Percentiles rank a stretch among this genome's conserved stretches.
Evolutionary conservation across 495 filamentous ascomycete species (phyloP).

Genomic region (Cenococcum geophilum): DNA sequence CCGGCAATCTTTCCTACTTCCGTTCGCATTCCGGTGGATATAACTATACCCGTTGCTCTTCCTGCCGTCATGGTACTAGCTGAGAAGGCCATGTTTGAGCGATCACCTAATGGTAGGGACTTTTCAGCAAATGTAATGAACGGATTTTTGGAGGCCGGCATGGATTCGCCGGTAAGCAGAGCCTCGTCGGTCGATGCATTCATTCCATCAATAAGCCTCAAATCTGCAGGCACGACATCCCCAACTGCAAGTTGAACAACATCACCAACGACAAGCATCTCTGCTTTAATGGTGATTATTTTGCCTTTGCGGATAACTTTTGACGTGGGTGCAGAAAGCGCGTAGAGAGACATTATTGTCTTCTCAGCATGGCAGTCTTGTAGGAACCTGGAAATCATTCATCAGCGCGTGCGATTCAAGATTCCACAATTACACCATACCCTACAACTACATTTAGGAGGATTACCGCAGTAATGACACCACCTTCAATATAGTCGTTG

Average conservation of each 20-base stretch:
- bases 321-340: constrained; percentile 71
- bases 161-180: constrained; percentile 67
- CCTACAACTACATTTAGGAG: constrained; percentile 68
- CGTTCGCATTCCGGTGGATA: constrained; percentile 61
- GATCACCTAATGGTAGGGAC: constrained; percentile 56
- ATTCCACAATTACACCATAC: constrained; percentile 24
- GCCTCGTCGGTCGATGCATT: constrained; percentile 68
- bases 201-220: constrained; percentile 56
- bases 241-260: constrained; percentile 58
- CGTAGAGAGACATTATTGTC: constrained; percentile 71
- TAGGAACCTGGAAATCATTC: constrained; percentile 47
- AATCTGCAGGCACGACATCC: constrained; percentile 63
- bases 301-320: constrained; percentile 67
- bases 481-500: constrained; percentile 29
- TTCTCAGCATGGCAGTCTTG: constrained; percentile 82
- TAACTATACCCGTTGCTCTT: constrained; percentile 57
- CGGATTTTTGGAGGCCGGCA: constrained; percentile 55
- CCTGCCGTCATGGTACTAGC: constrained; percentile 63
- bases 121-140: constrained; percentile 25
- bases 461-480: constrained; percentile 51
- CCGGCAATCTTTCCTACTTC: constrained; percentile 65
- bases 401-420: not conserved
- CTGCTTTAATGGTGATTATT: constrained; percentile 57
- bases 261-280: constrained; percentile 70
- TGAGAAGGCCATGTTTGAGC: constrained; percentile 64